phyloP scores from a whole-genome alignment of 2,329 filamentous ascomycete genomes.

The Claviceps maximensis region DNA sequence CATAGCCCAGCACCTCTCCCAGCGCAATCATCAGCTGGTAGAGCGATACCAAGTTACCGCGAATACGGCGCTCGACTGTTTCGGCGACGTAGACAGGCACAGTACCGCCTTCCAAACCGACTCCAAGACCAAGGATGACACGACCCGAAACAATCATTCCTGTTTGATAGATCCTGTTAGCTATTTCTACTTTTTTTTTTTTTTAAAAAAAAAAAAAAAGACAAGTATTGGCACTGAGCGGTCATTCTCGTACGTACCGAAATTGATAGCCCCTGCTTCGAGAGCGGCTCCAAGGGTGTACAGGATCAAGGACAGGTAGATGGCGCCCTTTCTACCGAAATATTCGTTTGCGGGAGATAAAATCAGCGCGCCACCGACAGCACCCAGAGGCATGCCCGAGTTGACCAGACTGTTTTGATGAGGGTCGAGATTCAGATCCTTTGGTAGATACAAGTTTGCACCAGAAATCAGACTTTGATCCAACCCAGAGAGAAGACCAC shows the following conservation, averaged over 20 bases:
- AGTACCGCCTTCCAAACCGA: constrained; percentile 61
- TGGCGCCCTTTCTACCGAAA: constrained; percentile 53
- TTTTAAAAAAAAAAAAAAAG: no score
- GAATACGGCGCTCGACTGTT: constrained; percentile 51
- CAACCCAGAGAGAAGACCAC: constrained; percentile 56
- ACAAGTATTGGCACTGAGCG: no score
- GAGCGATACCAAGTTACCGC: constrained; percentile 59
- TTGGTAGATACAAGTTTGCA: constrained; percentile 53
- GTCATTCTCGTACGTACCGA: constrained; percentile 24
- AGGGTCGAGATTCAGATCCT: constrained; percentile 39
- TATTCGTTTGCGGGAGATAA: constrained; percentile 55
- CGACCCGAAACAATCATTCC: constrained; percentile 57
- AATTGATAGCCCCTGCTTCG: constrained; percentile 54
- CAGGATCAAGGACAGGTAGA: constrained; percentile 54
- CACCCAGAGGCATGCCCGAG: constrained; percentile 58
- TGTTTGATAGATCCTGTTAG: constrained; percentile 4
- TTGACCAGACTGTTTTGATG: constrained; percentile 53
- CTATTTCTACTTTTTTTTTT: no score
- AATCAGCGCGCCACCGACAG: constrained; percentile 55
- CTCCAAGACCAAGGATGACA: constrained; percentile 55
- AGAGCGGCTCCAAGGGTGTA: constrained; percentile 59
- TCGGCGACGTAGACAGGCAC: constrained; percentile 66
- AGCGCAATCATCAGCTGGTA: constrained; percentile 69
- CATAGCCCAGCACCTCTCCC: constrained; percentile 61
- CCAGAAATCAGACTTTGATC: constrained; percentile 63